These are phyloP conservation scores for Chaetomium fimeti DNA, from an alignment of 495 filamentous ascomycete species.

Conservation along the genomic window DNA sequence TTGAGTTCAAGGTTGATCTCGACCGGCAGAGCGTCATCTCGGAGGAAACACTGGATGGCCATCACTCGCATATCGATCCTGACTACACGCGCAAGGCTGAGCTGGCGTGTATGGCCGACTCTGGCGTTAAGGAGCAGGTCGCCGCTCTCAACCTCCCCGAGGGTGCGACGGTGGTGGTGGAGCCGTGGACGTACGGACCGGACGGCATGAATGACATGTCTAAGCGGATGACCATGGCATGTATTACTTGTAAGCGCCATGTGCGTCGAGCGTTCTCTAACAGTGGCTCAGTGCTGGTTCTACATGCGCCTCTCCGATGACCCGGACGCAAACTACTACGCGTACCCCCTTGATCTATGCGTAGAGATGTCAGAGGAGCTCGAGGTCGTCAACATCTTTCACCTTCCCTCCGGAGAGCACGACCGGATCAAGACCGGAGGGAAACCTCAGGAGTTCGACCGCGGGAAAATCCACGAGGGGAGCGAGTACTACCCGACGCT, in stretches of 20 bases:
- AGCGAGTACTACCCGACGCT: slow-evolving; percentile 71
- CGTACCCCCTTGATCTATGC: slow-evolving; percentile 69
- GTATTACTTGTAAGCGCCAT: slow-evolving; percentile 39
- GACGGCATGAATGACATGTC: slow-evolving; percentile 24
- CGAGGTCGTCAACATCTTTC: slow-evolving; percentile 59
- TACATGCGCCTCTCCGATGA: slow-evolving; percentile 59
- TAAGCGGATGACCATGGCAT: slow-evolving; percentile 18
- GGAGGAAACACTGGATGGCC: slow-evolving; percentile 11
- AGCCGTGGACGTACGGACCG: slow-evolving; percentile 68
- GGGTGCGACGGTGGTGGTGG: slow-evolving; percentile 57
- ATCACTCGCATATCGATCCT: slow-evolving; percentile 55
- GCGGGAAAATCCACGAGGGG: slow-evolving; percentile 55
- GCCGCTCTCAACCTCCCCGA: slow-evolving; percentile 59
- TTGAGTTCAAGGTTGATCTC: slow-evolving; percentile 55
- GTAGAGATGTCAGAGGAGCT: slow-evolving; percentile 65
- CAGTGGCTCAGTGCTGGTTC: slow-evolving; percentile 59
- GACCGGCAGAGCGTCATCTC: slow-evolving; percentile 40
- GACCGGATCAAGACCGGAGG: slow-evolving; percentile 40
- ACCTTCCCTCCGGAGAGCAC: slow-evolving; percentile 52
- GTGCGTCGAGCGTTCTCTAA: slow-evolving; percentile 44
- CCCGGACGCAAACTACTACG: slow-evolving; percentile 71
- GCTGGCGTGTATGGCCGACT: slow-evolving; percentile 54
- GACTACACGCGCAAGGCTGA: slow-evolving; percentile 59
- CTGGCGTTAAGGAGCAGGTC: slow-evolving; percentile 56
- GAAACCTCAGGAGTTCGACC: slow-evolving; percentile 51